Conservation (phyloP, 2,329 filamentous ascomycete species). For the Sclerotinia borealis region DNA sequence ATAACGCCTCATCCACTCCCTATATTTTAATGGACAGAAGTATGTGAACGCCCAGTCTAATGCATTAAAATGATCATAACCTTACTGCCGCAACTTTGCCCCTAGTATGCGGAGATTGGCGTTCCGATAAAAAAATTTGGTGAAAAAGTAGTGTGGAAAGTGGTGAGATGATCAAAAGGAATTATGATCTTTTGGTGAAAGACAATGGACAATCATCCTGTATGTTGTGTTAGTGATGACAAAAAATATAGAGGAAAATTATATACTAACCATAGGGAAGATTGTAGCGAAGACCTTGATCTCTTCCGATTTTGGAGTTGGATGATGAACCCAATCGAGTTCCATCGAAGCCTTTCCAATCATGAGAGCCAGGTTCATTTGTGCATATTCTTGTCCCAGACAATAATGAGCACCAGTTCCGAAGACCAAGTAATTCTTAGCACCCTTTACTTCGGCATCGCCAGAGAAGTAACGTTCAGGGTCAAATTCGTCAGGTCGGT, state of each 20-base stretch:
- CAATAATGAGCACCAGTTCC: constrained; percentile 96
- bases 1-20: not conserved
- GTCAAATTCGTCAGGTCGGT: constrained; percentile 81
- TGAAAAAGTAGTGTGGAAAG: not conserved
- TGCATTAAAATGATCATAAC: constrained; percentile 9
- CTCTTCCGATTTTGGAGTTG: constrained; percentile 79
- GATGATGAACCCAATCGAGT: constrained; percentile 84
- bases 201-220: constrained; percentile 15
- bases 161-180: not conserved
- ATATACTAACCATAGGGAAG: constrained; percentile 75
- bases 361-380: constrained; percentile 81
- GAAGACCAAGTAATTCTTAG: constrained; percentile 96
- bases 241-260: not conserved
- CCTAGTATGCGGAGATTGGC: constrained; percentile 5
- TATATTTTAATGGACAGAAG: constrained; percentile 5
- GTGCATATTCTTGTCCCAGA: constrained; percentile 86
- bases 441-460: constrained; percentile 69
- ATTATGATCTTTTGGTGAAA: constrained; percentile 11
- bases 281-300: constrained; percentile 99
- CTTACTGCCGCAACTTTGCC: constrained; percentile 4
- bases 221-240: not conserved
- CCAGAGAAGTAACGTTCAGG: constrained; percentile 89
- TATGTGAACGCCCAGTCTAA: constrained; percentile 6
- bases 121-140: not conserved
- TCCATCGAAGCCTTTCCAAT: constrained; percentile 83